Evolutionary conservation across 345 rosid genomes (phyloP), one percentile per base, ranked within the genome.

Genomic region (Gossypium arboreum): DNA sequence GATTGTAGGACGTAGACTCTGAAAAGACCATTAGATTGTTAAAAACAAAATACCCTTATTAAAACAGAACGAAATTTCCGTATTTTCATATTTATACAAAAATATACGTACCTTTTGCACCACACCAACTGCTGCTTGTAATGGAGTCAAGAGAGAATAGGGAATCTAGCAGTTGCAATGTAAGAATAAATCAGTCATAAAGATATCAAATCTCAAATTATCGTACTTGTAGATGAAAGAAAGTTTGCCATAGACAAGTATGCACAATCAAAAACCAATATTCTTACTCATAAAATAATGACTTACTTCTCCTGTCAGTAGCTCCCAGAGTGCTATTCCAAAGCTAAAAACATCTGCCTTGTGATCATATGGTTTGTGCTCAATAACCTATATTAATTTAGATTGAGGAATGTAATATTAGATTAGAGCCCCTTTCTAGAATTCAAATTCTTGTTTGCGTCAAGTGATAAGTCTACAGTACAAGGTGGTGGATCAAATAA

Each of bases 81-180:
- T 39, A 57, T 48, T 45, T 76, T 75, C 65, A 63, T 52, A 57
- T 59, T 15, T 18, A 22, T 57, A 57, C 61, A 3, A 13, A 13
- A 11, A 73, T 12, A 56, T 12, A 60, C 68, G 67, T 82, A 93
- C 98, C 93, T 89, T 93, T 80, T 93, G 97, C 79, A 91, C 97
- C 75, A 93, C 97, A 29, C 98, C 97, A 9, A 92, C 92, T 45
- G 98, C 97, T 48, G 97, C 97, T 86, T 95, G 99, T 77, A 95
- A 77, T 59, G 97, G 98, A 77, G 97, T 90, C 72, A 91, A 74
- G 80, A 75, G 74, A 11, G 94, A 74, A 72, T 95, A 93, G 51
- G 98, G 97, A 41, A 93, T 87, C 98, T 93, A 92, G 55, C 59
- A 80, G 72, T 45, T 79, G 69, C 48, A 71, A 51, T 56, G 50